These are phyloP conservation scores for Tolypocladium ophioglossoides DNA, from an alignment of 2,329 filamentous ascomycete genomes.

Conservation along the genomic window DNA sequence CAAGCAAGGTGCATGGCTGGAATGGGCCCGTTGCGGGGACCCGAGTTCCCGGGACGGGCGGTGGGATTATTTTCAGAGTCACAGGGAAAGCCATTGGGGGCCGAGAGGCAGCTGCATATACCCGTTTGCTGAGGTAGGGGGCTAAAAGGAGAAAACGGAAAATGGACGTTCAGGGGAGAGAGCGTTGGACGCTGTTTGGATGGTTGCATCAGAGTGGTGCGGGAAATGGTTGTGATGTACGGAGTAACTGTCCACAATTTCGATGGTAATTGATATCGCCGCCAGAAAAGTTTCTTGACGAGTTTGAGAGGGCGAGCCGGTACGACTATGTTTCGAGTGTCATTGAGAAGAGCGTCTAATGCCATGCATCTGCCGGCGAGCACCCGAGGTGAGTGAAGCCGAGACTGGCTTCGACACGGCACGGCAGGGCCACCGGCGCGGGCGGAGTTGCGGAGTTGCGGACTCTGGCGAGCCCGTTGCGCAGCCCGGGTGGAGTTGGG, in stretches of 20 bases:
- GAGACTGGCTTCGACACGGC: too few species aligned
- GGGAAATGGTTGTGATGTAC: neutral
- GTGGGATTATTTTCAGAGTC: neutral
- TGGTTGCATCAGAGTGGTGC: neutral
- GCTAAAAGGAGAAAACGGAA: conserved; percentile 2
- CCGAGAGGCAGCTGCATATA: conserved; percentile 16
- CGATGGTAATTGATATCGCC: conserved; percentile 1
- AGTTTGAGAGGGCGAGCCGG: neutral
- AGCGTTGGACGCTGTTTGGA: neutral
- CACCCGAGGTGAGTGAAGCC: too few species aligned
- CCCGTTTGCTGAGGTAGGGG: conserved; percentile 16
- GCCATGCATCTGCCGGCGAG: neutral
- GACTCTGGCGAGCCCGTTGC: neutral
- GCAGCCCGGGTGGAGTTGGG: neutral
- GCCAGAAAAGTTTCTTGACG: neutral
- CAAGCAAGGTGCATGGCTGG: neutral
- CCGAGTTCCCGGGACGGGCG: neutral
- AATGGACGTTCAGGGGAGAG: neutral
- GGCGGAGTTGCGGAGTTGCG: conserved; percentile 6
- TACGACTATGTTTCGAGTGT: neutral
- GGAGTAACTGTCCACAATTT: neutral
- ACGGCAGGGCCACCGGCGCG: too few species aligned
- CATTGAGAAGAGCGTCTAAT: too few species aligned
- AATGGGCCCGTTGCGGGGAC: neutral
- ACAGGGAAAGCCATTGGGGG: neutral